These are phyloP conservation scores for Coemansia sp. DNA, from an alignment of 192 early-diverging fungal species.

Conservation along the genomic window DNA sequence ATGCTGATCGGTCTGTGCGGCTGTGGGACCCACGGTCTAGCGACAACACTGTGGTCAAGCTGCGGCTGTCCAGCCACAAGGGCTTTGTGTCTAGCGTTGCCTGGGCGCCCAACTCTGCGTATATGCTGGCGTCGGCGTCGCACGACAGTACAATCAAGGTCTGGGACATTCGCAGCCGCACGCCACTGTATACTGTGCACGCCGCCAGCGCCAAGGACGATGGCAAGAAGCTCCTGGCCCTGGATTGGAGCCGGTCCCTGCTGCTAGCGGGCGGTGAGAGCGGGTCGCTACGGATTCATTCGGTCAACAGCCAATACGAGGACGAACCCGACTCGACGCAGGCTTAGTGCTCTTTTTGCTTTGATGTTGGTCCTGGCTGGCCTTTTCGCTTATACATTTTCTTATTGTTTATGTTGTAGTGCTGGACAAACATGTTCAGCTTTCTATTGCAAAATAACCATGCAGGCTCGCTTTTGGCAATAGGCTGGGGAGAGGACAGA, in stretches of 20 bases:
- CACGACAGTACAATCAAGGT: constrained; percentile 86
- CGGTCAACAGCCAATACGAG: constrained; percentile 38
- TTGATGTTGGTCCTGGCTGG: not conserved
- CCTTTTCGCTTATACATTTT: not conserved
- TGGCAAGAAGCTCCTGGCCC: constrained; percentile 53
- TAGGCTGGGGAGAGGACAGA: not conserved
- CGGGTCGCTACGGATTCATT: constrained; percentile 51
- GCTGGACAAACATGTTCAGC: not conserved
- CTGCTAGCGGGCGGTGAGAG: constrained; percentile 53
- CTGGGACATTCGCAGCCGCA: constrained; percentile 92
- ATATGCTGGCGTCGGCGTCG: constrained; percentile 77
- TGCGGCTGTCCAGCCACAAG: constrained; percentile 72
- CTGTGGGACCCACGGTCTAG: constrained; percentile 87
- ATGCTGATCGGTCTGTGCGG: constrained; percentile 77
- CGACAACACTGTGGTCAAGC: constrained; percentile 76
- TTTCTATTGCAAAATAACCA: not conserved
- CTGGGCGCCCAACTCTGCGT: constrained; percentile 77
- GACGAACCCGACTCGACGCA: constrained; percentile 7
- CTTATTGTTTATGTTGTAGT: not conserved
- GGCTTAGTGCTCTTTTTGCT: not conserved
- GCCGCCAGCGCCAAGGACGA: constrained; percentile 36
- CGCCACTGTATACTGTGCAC: constrained; percentile 74
- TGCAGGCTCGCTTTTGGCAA: constrained; percentile 5
- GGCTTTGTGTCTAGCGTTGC: constrained; percentile 83
- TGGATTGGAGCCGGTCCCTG: constrained; percentile 52